Base-by-base conservation (phyloP, 208 protist species). In the Trypanosoma boissoni region DNA sequence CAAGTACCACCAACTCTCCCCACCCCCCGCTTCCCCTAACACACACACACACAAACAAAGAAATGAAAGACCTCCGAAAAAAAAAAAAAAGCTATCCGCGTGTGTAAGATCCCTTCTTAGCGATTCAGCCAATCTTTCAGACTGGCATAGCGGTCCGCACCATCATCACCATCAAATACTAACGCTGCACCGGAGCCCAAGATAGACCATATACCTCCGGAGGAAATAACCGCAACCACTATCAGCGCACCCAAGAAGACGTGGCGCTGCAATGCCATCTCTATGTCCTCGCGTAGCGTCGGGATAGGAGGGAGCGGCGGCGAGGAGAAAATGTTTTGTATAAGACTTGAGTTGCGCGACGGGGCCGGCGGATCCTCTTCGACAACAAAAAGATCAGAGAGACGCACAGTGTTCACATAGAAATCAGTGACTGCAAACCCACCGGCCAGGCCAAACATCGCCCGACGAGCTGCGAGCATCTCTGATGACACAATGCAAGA, bases 221-320 rank as follows among this genome's bases (percentile, higher is more conserved):
- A 81, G 1, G 68, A 62, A 10, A 91, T 36, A 5, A 79, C 20
- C 5, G 58, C 14, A 9, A 48, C 45, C 9, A 80, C 42, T 8
- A 70, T 20, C 4, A 45, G 27, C 1, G 65, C 41, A 9, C 63
- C 49, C 14, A 62, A 3, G 9, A 49, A 52, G 21, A 23, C 56
- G 64, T 87, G 66, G 2, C 37, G 51, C 14, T 51, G 32, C n/a
- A 73, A 34, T 8, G 73, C 18, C 4, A n/a, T n/a, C 37, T 72
- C 66, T 18, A 83, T 57, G 56, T 89, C 82, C 34, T 83, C 65
- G 16, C 53, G 42, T 29, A 89, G 56, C 10, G 73, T 66, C 12
- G 34, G 54, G n/a, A 28, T 27, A n/a, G 18, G 24, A n/a, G 16
- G 7, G 49, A 43, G 3, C 39, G 43, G 12, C 7, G 7, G 26